Conservation (phyloP, 2,329 filamentous ascomycete species). For the Beauveria bassiana region DNA sequence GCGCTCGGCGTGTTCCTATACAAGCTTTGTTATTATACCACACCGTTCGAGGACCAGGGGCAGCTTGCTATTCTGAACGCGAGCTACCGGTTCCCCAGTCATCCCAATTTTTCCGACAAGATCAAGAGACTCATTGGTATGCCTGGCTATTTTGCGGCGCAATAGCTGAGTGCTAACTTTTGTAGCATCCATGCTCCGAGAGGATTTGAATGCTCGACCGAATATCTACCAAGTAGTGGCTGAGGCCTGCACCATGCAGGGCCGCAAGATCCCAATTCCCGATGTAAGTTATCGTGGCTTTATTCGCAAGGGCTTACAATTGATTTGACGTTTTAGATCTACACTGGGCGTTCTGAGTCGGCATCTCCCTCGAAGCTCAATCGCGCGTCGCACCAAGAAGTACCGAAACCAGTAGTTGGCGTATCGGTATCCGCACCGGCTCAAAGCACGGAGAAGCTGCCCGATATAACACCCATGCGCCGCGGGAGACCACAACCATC, state of each 20-base stretch:
- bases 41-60: slow-evolving; percentile 94
- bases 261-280: slow-evolving; percentile 76
- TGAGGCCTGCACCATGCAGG: slow-evolving; percentile 84
- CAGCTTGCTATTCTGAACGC: slow-evolving; percentile 97
- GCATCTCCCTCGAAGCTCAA: slow-evolving; percentile 46
- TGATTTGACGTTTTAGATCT: slow-evolving; percentile 40
- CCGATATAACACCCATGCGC: slow-evolving; percentile 90
- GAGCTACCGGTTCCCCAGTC: slow-evolving; percentile 81
- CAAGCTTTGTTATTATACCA: slow-evolving; percentile 98
- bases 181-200: slow-evolving; percentile 79
- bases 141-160: background rate
- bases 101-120: slow-evolving; percentile 83
- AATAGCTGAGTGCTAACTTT: slow-evolving; percentile 16
- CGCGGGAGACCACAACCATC: slow-evolving; percentile 55
- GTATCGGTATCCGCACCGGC: slow-evolving; percentile 72
- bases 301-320: slow-evolving; percentile 11
- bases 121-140: slow-evolving; percentile 83
- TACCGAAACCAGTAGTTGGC: slow-evolving; percentile 58
- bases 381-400: slow-evolving; percentile 27
- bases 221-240: slow-evolving; percentile 91
- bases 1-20: slow-evolving; percentile 90
- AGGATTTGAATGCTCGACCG: slow-evolving; percentile 68
- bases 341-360: slow-evolving; percentile 44
- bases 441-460: slow-evolving; percentile 64
- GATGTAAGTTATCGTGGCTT: slow-evolving; percentile 54